Base-by-base conservation (phyloP, 768 basidiomycete species). In the Podaxis carcinomalis region DNA sequence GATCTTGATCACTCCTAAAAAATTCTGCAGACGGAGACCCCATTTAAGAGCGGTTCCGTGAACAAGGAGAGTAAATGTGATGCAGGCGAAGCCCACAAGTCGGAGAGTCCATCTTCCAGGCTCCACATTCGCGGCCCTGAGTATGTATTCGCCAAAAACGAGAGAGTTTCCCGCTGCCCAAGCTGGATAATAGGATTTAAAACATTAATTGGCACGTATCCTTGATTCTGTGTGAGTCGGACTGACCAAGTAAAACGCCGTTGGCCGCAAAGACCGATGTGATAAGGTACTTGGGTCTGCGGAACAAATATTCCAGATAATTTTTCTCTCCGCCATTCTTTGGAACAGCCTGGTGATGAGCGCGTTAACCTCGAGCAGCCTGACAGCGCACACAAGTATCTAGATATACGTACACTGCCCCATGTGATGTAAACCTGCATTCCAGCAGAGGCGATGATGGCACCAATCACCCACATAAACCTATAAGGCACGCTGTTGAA, bases 281-380 rank as follows among this genome's bases (percentile, higher is more conserved):
- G n/a, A 77, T 76, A 64, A 90, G 74, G 57, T 80, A 83, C 57
- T 74, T 79, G 16, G 86, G 88, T 37, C 75, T 77, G 50, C 78
- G 74, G 69, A 78, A 88, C n/a, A 87, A 70, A 64, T 79, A 87
- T 65, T 87, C 86, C 53, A 89, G 73, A 64, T 89, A 90, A 46
- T 82, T 86, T 69, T 88, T 88, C 70, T 89, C 87, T 16, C 84
- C 88, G 13, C 87, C 87, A 46, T 77, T 87, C 16, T 77, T 74
- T 1, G 87, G 87, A 1, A 88, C 69, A 16, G 79, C 85, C 84
- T 77, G 40, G 27, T 25, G 3, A 28, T 19, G 47, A 23, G 21
- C 4, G 32, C 16, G 44, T 63, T 42, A 55, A 36, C 57, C 42
- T 3, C 44, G 37, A 14, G 42, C 25, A 14, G 42, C 25, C 23